phyloP scores from a whole-genome alignment of 2,329 filamentous ascomycete species.

The Conoideocrella luteorostrata region DNA sequence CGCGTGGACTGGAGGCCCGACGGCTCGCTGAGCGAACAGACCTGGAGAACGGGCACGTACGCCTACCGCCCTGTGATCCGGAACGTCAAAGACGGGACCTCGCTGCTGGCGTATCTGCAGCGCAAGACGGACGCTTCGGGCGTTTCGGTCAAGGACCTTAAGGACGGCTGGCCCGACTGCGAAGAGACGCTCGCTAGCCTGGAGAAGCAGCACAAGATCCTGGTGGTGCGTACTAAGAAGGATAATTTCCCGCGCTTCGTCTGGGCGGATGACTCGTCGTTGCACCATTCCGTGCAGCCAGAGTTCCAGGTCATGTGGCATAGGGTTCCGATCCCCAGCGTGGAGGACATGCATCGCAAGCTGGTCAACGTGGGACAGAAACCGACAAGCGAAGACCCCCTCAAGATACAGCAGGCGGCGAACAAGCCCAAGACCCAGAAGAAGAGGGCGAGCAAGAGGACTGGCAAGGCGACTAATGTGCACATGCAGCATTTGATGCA shows the following conservation, averaged over 20 bases:
- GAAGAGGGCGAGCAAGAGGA: constrained; percentile 58
- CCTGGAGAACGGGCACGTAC: constrained; percentile 67
- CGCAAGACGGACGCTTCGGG: constrained; percentile 73
- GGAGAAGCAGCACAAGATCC: constrained; percentile 69
- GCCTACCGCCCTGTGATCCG: constrained; percentile 74
- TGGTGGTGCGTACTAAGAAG: constrained; percentile 88
- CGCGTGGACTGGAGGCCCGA: constrained; percentile 53
- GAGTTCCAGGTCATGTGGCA: constrained; percentile 84
- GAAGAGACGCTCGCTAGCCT: constrained; percentile 71
- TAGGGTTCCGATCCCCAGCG: constrained; percentile 67
- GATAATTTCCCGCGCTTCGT: constrained; percentile 80
- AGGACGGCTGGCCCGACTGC: constrained; percentile 90
- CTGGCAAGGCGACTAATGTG: constrained; percentile 77
- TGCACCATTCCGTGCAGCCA: constrained; percentile 68
- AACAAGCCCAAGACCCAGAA: constrained; percentile 67
- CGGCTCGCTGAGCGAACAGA: constrained; percentile 55
- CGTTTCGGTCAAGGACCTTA: constrained; percentile 80
- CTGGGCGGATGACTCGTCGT: constrained; percentile 79
- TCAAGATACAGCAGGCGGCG: constrained; percentile 35
- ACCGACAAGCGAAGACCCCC: constrained; percentile 74
- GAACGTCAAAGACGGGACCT: constrained; percentile 68
- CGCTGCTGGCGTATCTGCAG: constrained; percentile 77
- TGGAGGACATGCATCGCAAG: constrained; percentile 70
- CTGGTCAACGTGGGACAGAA: constrained; percentile 73
- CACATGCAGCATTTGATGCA: constrained; percentile 81